A percentile compares a stretch with the other conserved stretches of the same genome.
Conservation (phyloP, 441 rosid genomes). For the Adansonia rubrostipa region DNA sequence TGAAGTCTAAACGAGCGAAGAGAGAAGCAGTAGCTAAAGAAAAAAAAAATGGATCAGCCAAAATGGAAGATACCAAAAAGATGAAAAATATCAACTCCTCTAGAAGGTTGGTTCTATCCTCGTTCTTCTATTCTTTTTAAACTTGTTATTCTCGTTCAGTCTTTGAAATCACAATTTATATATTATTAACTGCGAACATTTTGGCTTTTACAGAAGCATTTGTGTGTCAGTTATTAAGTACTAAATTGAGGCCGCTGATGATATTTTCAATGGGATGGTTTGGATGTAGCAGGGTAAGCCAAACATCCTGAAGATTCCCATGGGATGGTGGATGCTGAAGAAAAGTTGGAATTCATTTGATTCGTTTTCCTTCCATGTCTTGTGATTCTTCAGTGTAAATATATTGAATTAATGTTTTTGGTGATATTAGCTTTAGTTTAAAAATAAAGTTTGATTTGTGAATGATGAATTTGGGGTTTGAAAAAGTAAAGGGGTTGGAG, state of each 20-base stretch:
- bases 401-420: conserved; percentile 24
- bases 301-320: conserved; percentile 34
- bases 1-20: conserved; percentile 75
- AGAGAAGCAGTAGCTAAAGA: conserved; percentile 76
- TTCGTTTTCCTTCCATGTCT: conserved; percentile 26
- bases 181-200: neutral
- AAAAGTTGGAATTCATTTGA: conserved; percentile 39
- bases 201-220: neutral
- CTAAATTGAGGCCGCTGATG: neutral
- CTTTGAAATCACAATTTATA: neutral
- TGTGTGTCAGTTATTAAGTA: neutral
- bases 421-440: conserved; percentile 22
- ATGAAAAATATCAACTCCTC: conserved; percentile 40
- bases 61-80: conserved; percentile 48
- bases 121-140: neutral
- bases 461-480: conserved; percentile 22
- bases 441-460: conserved; percentile 32
- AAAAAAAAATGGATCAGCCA: conserved; percentile 52
- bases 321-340: conserved; percentile 27
- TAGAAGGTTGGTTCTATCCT: conserved; percentile 44
- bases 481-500: neutral
- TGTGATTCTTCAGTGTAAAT: conserved; percentile 44
- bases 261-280: neutral
- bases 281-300: conserved; percentile 37
- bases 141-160: neutral